phyloP scores from a whole-genome alignment of 169 alveolate species.

The Plasmodium relictum region DNA sequence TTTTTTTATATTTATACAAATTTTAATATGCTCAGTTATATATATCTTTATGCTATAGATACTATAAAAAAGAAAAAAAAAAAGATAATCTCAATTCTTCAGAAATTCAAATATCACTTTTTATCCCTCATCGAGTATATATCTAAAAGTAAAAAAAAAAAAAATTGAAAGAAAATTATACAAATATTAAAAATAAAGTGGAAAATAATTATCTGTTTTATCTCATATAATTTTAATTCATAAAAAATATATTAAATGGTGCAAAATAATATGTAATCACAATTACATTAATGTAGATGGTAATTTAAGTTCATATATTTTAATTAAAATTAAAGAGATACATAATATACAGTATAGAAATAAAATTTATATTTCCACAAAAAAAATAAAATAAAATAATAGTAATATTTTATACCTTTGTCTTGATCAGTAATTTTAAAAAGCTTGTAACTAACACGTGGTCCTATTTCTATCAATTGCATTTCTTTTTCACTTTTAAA shows the following conservation, averaged over 20 bases:
- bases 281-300: no score
- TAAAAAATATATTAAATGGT: background rate
- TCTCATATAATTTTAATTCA: no score
- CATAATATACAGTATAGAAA: no score
- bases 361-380: no score
- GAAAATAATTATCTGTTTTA: no score
- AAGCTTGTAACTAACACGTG: conserved; percentile 57
- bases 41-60: background rate
- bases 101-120: background rate
- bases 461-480: conserved; percentile 70
- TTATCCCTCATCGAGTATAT: conserved; percentile 30
- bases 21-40: background rate
- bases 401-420: conserved; percentile 36
- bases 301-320: no score
- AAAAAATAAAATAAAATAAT: no score
- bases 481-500: conserved; percentile 12
- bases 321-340: no score
- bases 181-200: no score
- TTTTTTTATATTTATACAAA: background rate
- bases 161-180: background rate
- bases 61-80: background rate
- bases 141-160: conserved; percentile 23
- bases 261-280: background rate
- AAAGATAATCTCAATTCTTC: background rate
- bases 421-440: conserved; percentile 68